phyloP scores from a whole-genome alignment of 352 stramenopile species.

The Globisporangium ultimum region DNA sequence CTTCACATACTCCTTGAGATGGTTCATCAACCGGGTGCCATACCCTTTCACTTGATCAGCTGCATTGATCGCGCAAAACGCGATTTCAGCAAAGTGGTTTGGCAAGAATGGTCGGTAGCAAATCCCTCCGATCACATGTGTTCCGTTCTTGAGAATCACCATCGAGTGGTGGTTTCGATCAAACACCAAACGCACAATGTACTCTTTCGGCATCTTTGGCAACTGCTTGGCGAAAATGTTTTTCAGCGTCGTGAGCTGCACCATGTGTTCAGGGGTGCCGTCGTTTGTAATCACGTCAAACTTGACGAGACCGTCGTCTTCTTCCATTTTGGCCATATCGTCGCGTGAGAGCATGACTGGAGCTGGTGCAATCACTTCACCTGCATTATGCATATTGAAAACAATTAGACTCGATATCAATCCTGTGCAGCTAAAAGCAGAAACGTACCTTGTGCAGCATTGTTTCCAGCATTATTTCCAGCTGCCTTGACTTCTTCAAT shows the following conservation, averaged over 20 bases:
- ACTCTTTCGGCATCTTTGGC: slow-evolving; percentile 99
- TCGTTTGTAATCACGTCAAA: slow-evolving; percentile 92
- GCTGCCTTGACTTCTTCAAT: no score
- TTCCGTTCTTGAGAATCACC: slow-evolving; percentile 90
- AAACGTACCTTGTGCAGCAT: no score
- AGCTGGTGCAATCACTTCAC: slow-evolving; percentile 11
- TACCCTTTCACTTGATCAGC: slow-evolving; percentile 97
- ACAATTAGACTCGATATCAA: no score
- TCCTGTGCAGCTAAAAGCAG: no score
- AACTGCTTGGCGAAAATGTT: slow-evolving; percentile 98
- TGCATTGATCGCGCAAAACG: slow-evolving; percentile 98
- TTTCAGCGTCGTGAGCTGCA: slow-evolving; percentile 95
- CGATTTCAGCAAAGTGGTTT: slow-evolving; percentile 99
- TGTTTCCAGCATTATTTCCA: no score
- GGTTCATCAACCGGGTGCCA: slow-evolving; percentile 99
- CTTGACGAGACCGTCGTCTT: slow-evolving; percentile 72
- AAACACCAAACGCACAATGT: slow-evolving; percentile 99
- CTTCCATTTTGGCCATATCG: slow-evolving; percentile 87
- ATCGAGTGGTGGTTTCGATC: slow-evolving; percentile 94
- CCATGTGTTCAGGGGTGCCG: slow-evolving; percentile 79
- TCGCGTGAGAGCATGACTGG: slow-evolving; percentile 75
- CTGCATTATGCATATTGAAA: not conserved
- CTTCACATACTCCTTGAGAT: slow-evolving; percentile 97
- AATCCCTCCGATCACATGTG: slow-evolving; percentile 96
- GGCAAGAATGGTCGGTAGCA: slow-evolving; percentile 95